Evolutionary conservation across 768 basidiomycete genomes (phyloP).

Genomic region (Termitomyces sp.): DNA sequence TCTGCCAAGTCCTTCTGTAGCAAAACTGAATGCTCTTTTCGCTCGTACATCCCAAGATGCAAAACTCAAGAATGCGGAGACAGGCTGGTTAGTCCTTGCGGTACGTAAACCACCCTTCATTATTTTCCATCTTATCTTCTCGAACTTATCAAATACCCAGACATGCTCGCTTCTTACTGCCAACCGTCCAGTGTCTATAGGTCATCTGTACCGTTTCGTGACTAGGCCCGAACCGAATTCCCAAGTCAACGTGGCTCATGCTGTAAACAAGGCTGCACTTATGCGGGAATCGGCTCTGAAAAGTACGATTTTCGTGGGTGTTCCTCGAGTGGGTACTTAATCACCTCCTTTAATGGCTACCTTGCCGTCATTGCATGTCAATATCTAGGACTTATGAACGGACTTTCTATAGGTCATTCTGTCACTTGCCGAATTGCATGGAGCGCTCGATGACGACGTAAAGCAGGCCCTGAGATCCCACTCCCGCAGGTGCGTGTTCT

Average conservation of each 20-base stretch:
- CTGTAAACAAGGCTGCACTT: slow-evolving; percentile 69
- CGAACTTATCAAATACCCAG: slow-evolving; percentile 30
- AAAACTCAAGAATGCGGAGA: slow-evolving; percentile 55
- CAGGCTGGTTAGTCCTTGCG: slow-evolving; percentile 77
- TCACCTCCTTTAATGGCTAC: slow-evolving; percentile 6
- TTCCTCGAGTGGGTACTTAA: slow-evolving; percentile 70
- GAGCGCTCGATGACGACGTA: slow-evolving; percentile 78
- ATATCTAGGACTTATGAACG: slow-evolving; percentile 11
- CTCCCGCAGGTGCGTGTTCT: slow-evolving; percentile 49
- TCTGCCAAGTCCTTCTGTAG: slow-evolving; percentile 48
- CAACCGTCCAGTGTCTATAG: slow-evolving; percentile 76
- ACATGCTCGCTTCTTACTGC: slow-evolving; percentile 80
- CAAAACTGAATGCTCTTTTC: slow-evolving; percentile 51
- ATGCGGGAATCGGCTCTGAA: slow-evolving; percentile 90
- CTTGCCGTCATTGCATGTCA: slow-evolving; percentile 6
- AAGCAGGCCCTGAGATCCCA: slow-evolving; percentile 60
- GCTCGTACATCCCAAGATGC: slow-evolving; percentile 62
- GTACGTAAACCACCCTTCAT: slow-evolving; percentile 30
- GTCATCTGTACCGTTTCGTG: slow-evolving; percentile 76
- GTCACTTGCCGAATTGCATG: slow-evolving; percentile 69
- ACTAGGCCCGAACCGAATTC: slow-evolving; percentile 41
- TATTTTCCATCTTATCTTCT: slow-evolving; percentile 2
- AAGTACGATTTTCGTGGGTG: slow-evolving; percentile 84
- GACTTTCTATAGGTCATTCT: slow-evolving; percentile 61
- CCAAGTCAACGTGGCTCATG: slow-evolving; percentile 42